A percentile compares a stretch with the other conserved stretches of the same genome.
Conservation (phyloP, 208 protist species). For the Crithidia acanthocephali region DNA sequence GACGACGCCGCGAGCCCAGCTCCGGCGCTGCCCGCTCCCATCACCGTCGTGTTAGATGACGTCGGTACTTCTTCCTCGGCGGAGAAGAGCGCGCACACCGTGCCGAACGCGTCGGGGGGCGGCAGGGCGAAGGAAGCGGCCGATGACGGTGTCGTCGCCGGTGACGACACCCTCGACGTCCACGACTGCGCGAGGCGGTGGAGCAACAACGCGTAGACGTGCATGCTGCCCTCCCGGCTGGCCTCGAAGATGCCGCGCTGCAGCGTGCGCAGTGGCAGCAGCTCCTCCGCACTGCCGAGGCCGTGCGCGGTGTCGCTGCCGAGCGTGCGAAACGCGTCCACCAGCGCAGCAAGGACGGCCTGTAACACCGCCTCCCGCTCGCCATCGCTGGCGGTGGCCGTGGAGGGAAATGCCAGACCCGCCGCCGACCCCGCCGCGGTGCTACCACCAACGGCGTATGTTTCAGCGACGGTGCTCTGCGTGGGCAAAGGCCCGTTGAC, state of each 20-base stretch:
- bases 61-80: not conserved
- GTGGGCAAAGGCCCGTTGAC: constrained; percentile 11
- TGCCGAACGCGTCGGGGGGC: not conserved
- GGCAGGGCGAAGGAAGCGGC: constrained; percentile 9
- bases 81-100: constrained; percentile 3
- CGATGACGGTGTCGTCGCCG: not conserved
- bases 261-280: constrained; percentile 33
- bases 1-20: not conserved
- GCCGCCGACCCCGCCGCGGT: not conserved
- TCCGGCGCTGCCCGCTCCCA: not conserved
- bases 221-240: constrained; percentile 15
- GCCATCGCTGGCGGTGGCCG: not conserved
- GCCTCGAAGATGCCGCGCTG: constrained; percentile 32
- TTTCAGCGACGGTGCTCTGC: constrained; percentile 1
- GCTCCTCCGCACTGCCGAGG: constrained; percentile 12
- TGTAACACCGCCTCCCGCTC: constrained; percentile 20
- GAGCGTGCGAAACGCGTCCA: constrained; percentile 15
- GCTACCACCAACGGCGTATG: not conserved
- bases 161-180: constrained; percentile 6
- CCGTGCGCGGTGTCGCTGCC: not conserved
- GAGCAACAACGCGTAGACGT: constrained; percentile 30
- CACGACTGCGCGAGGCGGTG: constrained; percentile 24
- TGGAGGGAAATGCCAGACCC: not conserved
- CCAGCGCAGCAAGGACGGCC: constrained; percentile 12
- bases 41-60: not conserved